Evolutionary conservation across 108 stramenopile genomes (phyloP).

Genomic region (Pseudonitzschia delicatissima): DNA sequence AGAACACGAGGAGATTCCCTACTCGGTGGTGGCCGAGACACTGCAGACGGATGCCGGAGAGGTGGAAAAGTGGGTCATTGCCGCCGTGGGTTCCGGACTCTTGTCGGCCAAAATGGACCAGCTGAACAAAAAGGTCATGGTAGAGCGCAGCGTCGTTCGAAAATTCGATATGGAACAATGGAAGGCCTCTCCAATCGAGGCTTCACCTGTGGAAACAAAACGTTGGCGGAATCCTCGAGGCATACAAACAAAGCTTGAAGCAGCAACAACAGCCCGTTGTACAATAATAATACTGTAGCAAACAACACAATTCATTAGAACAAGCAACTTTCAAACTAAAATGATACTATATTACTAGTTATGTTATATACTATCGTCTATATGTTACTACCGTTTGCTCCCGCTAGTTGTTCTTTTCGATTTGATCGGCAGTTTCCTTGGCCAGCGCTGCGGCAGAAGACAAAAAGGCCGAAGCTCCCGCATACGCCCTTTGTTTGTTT

Average conservation of each 20-base stretch:
- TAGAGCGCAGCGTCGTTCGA: conserved; percentile 76
- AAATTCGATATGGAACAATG: conserved; percentile 81
- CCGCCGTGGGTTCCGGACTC: conserved; percentile 73
- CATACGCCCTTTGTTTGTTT: conserved; percentile 36
- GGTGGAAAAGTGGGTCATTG: conserved; percentile 86
- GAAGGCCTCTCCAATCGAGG: conserved; percentile 65
- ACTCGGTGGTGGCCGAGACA: conserved; percentile 65
- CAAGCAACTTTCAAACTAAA: neutral
- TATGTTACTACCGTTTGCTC: neutral
- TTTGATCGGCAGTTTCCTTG: conserved; percentile 21
- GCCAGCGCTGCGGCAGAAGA: conserved; percentile 23
- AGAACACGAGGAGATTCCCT: conserved; percentile 73
- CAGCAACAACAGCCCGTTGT: conserved; percentile 4
- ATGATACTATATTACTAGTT: neutral
- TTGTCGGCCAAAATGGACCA: conserved; percentile 90
- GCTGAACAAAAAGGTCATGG: conserved; percentile 70
- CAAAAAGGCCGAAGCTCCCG: conserved; percentile 28
- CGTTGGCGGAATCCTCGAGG: conserved; percentile 51
- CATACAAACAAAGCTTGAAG: conserved; percentile 30
- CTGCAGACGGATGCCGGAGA: conserved; percentile 54
- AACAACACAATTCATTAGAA: neutral
- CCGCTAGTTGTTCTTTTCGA: conserved; percentile 2
- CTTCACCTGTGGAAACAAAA: conserved; percentile 65
- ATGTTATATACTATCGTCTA: neutral
- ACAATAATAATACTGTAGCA: conserved; percentile 15